phyloP scores from a whole-genome alignment of 2,329 filamentous ascomycete genomes.

The Sclerotinia trifoliorum region DNA sequence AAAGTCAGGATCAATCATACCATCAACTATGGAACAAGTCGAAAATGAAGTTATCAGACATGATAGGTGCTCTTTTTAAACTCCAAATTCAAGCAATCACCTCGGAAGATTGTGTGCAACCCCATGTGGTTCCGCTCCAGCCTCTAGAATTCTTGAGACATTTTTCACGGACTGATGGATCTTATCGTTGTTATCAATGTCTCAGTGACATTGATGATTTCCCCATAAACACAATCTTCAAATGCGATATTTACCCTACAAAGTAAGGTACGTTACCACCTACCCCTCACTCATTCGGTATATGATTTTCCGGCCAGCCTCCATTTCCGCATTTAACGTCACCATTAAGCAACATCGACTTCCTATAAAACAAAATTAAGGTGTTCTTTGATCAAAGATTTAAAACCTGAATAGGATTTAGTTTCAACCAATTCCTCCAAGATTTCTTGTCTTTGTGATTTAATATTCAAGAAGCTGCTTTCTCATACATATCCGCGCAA shows the following conservation, averaged over 20 bases:
- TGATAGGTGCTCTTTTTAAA: neutral
- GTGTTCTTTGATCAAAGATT: neutral
- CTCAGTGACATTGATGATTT: neutral
- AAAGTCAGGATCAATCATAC: neutral
- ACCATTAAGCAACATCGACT: neutral
- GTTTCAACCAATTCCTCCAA: neutral
- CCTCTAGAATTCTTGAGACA: neutral
- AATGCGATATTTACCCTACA: neutral
- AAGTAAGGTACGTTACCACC: neutral
- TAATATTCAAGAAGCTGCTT: neutral
- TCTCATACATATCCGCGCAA: too few species aligned
- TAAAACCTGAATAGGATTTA: neutral
- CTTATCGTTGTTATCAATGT: too few species aligned
- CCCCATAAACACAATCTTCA: neutral
- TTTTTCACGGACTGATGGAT: neutral
- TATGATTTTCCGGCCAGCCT: neutral
- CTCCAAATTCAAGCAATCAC: neutral
- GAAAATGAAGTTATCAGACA: neutral
- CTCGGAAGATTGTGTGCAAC: neutral
- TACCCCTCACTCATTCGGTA: conserved; percentile 8
- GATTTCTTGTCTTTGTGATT: neutral
- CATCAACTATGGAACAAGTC: neutral
- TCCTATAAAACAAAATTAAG: neutral
- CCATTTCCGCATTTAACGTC: neutral
- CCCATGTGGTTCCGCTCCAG: neutral